phyloP scores from a whole-genome alignment of 2,329 filamentous ascomycete genomes.

The Dothideomycetes sp. region DNA sequence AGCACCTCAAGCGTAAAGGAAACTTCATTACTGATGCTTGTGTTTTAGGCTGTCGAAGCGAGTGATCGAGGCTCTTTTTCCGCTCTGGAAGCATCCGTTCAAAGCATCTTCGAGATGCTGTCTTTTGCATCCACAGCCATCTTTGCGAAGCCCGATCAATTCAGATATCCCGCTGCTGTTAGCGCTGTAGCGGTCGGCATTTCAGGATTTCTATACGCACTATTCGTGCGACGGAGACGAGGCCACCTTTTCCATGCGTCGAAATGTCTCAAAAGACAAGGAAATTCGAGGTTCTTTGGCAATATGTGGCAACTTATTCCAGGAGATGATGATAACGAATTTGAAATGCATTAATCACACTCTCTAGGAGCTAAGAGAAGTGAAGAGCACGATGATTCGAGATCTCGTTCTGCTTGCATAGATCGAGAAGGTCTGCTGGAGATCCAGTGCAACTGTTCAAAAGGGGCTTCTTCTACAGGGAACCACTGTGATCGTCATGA shows the following conservation, averaged over 20 bases:
- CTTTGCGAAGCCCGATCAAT: slow-evolving; percentile 54
- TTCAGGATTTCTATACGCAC: slow-evolving; percentile 45
- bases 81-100: slow-evolving; percentile 55
- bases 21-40: slow-evolving; percentile 3
- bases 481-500: too few relatives aligned
- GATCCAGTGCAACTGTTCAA: too few relatives aligned
- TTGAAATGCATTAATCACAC: slow-evolving; percentile 7
- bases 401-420: too few relatives aligned
- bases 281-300: background rate
- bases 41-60: slow-evolving; percentile 26
- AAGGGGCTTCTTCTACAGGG: too few relatives aligned
- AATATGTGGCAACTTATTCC: background rate
- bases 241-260: slow-evolving; percentile 51
- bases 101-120: slow-evolving; percentile 61
- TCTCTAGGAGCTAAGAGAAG: too few relatives aligned
- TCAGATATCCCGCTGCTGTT: slow-evolving; percentile 53
- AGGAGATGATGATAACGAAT: background rate
- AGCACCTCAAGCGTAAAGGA: background rate
- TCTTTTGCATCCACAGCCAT: slow-evolving; percentile 58
- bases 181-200: slow-evolving; percentile 45
- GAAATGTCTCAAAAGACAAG: slow-evolving; percentile 19
- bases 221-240: slow-evolving; percentile 48
- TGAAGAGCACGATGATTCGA: too few relatives aligned
- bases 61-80: slow-evolving; percentile 57
- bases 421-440: too few relatives aligned